Base-by-base conservation (phyloP, 768 basidiomycete species). In the Kwoniella dejecticola region DNA sequence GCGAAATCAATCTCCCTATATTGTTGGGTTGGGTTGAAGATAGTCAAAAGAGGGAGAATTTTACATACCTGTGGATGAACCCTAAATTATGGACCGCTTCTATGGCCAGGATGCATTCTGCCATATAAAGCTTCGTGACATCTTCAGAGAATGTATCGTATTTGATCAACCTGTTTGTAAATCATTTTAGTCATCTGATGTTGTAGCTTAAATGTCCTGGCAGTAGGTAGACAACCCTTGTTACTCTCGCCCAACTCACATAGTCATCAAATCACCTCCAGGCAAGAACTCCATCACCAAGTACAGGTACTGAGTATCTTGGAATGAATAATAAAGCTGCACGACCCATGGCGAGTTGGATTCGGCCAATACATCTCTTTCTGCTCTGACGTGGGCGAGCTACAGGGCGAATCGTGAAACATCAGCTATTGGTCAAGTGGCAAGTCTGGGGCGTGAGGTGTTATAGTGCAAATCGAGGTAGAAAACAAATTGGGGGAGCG, bases 221-320 rank as follows among this genome's bases (percentile, higher is more conserved):
- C 21, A 30, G 26, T 38, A 8, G 33, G 46, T 11, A 6, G 21
- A 15, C 13, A 3, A 12, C 15, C 1, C 1, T 3, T 45, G 12
- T 56, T 33, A 6, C 11, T 45, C 41, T 26, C 12, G 10, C 23
- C 26, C 31, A 3, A 69, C 77, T 71, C 49, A 80, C 95, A 98
- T 98, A 3, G 94, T 96, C 96, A 99, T 97, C 63, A 98, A 83
- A 77, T 99, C 96, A 30, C 96, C 96, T 46, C 96, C 96, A 57
- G 95, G 94, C 46, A 99, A 83, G 80, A 95, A 99, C 81, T 98
- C 96, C 96, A 98, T 98, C 82, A 98, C 89, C 56, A 99, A 83
- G 81, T 98, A 99, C 24, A 99, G 84, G 70, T 89, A 91, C 53
- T 88, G 82, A 1, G 89, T 82, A 77, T 98, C 96, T 77, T 98